These are phyloP conservation scores for Globisporangium viniferum DNA, from an alignment of 352 stramenopile genomes.

Conservation along the genomic window DNA sequence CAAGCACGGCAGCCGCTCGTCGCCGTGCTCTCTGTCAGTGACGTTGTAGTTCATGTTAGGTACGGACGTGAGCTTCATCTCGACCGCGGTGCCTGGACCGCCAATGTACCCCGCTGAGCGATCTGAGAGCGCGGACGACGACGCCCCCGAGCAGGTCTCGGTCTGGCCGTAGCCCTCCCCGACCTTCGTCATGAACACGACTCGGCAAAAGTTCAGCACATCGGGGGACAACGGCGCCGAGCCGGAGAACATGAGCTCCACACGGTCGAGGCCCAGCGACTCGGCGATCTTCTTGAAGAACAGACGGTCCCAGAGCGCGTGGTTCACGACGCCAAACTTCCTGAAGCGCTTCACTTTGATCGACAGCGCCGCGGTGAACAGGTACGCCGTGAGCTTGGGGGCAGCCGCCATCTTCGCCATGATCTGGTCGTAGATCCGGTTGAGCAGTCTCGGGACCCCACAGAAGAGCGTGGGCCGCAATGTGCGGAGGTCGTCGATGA, in stretches of 20 bases:
- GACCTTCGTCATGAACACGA: slow-evolving; percentile 84
- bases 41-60: slow-evolving; percentile 96
- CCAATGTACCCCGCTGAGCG: slow-evolving; percentile 89
- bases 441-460: slow-evolving; percentile 93
- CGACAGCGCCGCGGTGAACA: slow-evolving; percentile 80
- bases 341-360: slow-evolving; percentile 59
- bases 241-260: slow-evolving; percentile 91
- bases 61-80: slow-evolving; percentile 95
- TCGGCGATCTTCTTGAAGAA: slow-evolving; percentile 94
- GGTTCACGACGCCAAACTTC: slow-evolving; percentile 41
- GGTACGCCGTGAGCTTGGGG: slow-evolving; percentile 72
- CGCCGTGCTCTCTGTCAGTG: slow-evolving; percentile 57
- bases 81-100: slow-evolving; percentile 70
- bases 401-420: slow-evolving; percentile 64
- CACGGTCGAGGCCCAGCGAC: slow-evolving; percentile 81
- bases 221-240: slow-evolving; percentile 92
- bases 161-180: slow-evolving; percentile 96
- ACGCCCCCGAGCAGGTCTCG: slow-evolving; percentile 89
- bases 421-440: slow-evolving; percentile 96
- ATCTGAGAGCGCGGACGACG: slow-evolving; percentile 44
- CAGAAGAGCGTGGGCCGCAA: slow-evolving; percentile 92
- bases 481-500: slow-evolving; percentile 91
- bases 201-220: slow-evolving; percentile 94
- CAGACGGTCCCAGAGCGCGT: slow-evolving; percentile 91
- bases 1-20: slow-evolving; percentile 35